Evolutionary conservation across 2,329 filamentous ascomycete species (phyloP), one percentile per base, ranked within the genome.

Genomic region (Acrodontium crateriforme): DNA sequence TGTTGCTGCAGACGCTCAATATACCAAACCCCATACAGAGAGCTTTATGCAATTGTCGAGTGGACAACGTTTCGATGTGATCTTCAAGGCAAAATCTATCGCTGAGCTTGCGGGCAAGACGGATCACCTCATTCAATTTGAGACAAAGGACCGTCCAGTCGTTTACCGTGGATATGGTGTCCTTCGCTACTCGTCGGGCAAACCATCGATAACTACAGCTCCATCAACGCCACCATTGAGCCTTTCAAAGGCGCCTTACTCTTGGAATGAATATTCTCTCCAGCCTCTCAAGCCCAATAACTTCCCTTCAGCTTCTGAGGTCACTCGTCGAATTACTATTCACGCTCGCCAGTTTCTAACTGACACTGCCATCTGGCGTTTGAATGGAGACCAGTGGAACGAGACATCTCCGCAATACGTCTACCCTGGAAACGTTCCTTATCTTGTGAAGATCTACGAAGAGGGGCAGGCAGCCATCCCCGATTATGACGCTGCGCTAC

Each of bases 61-160:
- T 4, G 73, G 73, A 0, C 71, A 77, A 41, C 64, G 72, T n/a
- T 76, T 68, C 44, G 69, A 69, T 35, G 54, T 63, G 0, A 52
- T 76, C 2, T 52, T 78, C 17, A 56, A 52, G 9, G 59, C 70
- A 2, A 75, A 74, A 39, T 55, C 55, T 1, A 39, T 37, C 22
- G 50, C 52, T 1, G 59, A 71, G 36, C 47, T 71, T 2, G 35
- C 44, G 3, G 39, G 46, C 1, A 47, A 56, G 37, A 52, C 52
- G 3, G 44, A 59, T 31, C 54, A 58, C 42, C 47, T 54, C 37
- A 53, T 70, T 30, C 52, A 67, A 38, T 56, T 60, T 30, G 62
- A 67, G 34, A 68, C 59, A 7, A 59, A 60, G 10, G 64, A 69
- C 19, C 58, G 67, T 0, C 63, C 65, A 0, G 40, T 49, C 1